Conservation (phyloP, 352 stramenopile species). For the Detonula confervacea region DNA sequence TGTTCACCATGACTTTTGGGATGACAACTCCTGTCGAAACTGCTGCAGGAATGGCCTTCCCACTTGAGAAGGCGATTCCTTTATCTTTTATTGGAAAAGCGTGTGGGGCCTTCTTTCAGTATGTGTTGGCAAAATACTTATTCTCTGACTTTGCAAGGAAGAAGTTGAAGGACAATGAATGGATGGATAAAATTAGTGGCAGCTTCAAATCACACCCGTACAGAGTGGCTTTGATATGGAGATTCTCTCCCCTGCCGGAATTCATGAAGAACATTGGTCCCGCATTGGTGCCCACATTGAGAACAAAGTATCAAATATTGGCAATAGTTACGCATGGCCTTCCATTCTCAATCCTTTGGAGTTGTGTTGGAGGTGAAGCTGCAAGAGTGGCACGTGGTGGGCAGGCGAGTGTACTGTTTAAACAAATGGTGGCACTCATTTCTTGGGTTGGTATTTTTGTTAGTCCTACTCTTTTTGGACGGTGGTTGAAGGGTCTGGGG, state of each 20-base stretch:
- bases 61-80: conserved; percentile 28
- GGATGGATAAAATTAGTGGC: conserved; percentile 63
- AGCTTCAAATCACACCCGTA: conserved; percentile 61
- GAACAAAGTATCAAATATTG: conserved; percentile 64
- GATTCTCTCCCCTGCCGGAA: conserved; percentile 74
- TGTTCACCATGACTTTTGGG: conserved; percentile 71
- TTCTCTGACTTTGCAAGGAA: conserved; percentile 54
- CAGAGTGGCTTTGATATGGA: conserved; percentile 61
- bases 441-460: conserved; percentile 42
- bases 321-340: conserved; percentile 67
- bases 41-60: conserved; percentile 62
- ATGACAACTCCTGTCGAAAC: conserved; percentile 79
- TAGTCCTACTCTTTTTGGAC: conserved; percentile 49
- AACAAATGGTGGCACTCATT: conserved; percentile 40
- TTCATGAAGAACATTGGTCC: conserved; percentile 81
- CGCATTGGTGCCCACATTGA: conserved; percentile 54
- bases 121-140: conserved; percentile 60
- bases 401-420: conserved; percentile 38
- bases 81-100: conserved; percentile 65
- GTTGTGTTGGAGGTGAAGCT: conserved; percentile 68
- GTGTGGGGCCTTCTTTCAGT: conserved; percentile 64
- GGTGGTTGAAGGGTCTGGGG: conserved; percentile 44
- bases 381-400: conserved; percentile 49
- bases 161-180: conserved; percentile 63
- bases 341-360: conserved; percentile 76